These are phyloP conservation scores for Ulota crispa DNA, from an alignment of 225 moss, liverwort and hornwort genomes.

Conservation along the genomic window DNA sequence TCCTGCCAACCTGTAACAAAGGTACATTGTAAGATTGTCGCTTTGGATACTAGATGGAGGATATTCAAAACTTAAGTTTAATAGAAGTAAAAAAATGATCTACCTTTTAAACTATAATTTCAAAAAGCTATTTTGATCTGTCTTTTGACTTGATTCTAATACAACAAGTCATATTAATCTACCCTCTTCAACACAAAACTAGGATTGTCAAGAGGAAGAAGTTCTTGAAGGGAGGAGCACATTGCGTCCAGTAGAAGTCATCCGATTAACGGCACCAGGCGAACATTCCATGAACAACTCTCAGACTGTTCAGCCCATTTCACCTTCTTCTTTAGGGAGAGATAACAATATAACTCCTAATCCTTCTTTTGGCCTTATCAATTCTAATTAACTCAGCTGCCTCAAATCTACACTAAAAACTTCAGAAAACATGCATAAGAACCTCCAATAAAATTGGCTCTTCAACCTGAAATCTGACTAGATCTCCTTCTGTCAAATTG, in stretches of 20 bases:
- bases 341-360: neutral
- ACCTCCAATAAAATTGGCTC: conserved; percentile 23
- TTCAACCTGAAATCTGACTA: conserved; percentile 12
- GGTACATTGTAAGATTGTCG: too few relatives aligned
- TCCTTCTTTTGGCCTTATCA: neutral
- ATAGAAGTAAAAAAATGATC: too few relatives aligned
- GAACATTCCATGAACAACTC: conserved; percentile 13
- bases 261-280: neutral
- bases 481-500: neutral
- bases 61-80: too few relatives aligned
- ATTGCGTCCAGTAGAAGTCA: neutral
- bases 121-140: too few relatives aligned
- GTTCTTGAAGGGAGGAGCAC: too few relatives aligned
- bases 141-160: too few relatives aligned
- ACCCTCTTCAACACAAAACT: too few relatives aligned
- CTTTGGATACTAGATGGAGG: too few relatives aligned
- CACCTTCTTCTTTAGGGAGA: neutral
- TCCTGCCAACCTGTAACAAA: too few relatives aligned
- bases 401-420: conserved; percentile 13
- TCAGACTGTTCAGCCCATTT: conserved; percentile 15
- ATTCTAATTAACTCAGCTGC: conserved; percentile 19
- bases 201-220: too few relatives aligned
- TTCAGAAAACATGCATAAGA: conserved; percentile 11
- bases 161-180: too few relatives aligned
- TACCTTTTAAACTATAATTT: too few relatives aligned